Base-by-base conservation (phyloP, 2,329 filamentous ascomycete species). In the Verticillium longisporum region DNA sequence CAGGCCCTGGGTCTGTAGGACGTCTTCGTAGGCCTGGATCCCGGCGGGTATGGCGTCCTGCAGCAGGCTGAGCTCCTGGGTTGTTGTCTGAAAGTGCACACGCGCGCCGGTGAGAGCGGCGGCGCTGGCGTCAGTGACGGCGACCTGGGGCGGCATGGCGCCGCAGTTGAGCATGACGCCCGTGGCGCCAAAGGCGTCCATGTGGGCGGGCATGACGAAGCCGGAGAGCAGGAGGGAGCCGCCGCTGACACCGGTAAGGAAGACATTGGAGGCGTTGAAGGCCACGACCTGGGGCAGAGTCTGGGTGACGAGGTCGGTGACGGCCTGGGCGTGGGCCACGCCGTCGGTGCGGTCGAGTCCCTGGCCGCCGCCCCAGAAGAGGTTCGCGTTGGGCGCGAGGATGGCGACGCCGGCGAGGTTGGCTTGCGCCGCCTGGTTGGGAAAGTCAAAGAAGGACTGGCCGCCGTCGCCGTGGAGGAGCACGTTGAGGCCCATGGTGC, bases 391-490 rank as follows among this genome's bases (percentile, higher is more conserved):
- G 6, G 83, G 83, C 0, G 83, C 81, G 13, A 86, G 78, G 1
- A 84, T 71, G 9, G 75, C 80, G 10, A 83, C 80, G 62, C 82
- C 82, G 69, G 18, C 80, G 36, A 82, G 77, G 64, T 78, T 78
- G 58, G 72, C 68, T 60, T 80, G 78, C n/a, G 38, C 56, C 13
- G 56, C 41, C 65, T 84, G 79, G 70, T 84, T 84, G 38, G 81
- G 81, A 71, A 83, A 82, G 68, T 82, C 80, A 70, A 83, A 82
- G 75, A 84, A 84, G 13, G 80, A 83, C 66, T 84, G 80, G 6
- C 83, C 83, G 53, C 83, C 83, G 67, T 86, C 83, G 57, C 83
- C 83, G 68, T 86, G 83, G 3, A 86, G 77, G 38, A 86, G 77
- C 14, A 86, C 79, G 66, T 86, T 86, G 6, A 83, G 74, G 57